phyloP scores from a whole-genome alignment of 257 asterid species.

The Primulina tabacum region DNA sequence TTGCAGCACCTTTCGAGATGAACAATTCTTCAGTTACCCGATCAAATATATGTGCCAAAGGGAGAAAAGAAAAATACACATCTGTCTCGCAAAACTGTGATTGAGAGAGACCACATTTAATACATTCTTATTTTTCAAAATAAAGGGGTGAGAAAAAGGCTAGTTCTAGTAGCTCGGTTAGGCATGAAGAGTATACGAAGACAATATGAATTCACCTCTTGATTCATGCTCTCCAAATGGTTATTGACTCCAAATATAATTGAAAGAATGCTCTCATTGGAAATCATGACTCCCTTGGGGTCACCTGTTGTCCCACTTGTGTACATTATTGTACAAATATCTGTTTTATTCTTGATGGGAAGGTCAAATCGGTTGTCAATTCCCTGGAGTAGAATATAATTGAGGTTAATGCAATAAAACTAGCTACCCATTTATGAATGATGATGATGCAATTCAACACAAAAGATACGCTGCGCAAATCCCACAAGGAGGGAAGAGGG shows the following conservation, averaged over 20 bases:
- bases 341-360: slow-evolving; percentile 54
- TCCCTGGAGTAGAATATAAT: slow-evolving; percentile 40
- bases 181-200: neutral
- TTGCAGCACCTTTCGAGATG: slow-evolving; percentile 68
- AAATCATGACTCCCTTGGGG: slow-evolving; percentile 73
- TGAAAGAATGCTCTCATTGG: slow-evolving; percentile 73
- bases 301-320: slow-evolving; percentile 92
- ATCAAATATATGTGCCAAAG: slow-evolving; percentile 84
- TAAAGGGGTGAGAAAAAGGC: neutral
- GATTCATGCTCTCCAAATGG: slow-evolving; percentile 57
- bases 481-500: neutral
- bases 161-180: neutral
- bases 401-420: neutral
- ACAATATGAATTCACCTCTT: slow-evolving; percentile 45
- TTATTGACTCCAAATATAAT: slow-evolving; percentile 70
- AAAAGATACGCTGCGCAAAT: neutral
- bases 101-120: slow-evolving; percentile 13
- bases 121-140: neutral
- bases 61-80: slow-evolving; percentile 74
- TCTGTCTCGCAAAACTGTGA: slow-evolving; percentile 61
- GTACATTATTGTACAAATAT: slow-evolving; percentile 82
- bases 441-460: neutral
- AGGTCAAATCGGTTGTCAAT: slow-evolving; percentile 40
- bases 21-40: slow-evolving; percentile 72
- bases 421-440: neutral